Percentiles rank a stretch among this genome's conserved stretches.
phyloP scores from a whole-genome alignment of 495 filamentous ascomycete species.

The Neurospora intermedia region DNA sequence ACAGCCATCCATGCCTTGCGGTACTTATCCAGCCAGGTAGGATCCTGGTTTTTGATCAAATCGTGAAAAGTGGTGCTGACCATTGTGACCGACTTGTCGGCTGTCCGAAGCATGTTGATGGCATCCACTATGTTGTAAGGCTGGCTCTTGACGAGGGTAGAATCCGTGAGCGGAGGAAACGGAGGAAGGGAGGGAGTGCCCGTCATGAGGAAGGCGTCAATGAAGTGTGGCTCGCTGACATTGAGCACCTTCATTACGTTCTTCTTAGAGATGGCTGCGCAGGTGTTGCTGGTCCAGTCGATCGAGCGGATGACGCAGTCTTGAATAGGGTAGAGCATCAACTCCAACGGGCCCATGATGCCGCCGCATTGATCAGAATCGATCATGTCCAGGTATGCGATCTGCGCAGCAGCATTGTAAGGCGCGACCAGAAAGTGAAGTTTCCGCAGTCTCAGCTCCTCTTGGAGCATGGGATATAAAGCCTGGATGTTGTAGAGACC shows the following conservation, averaged over 20 bases:
- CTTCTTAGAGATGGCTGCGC: slow-evolving; percentile 62
- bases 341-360: slow-evolving; percentile 76
- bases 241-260: slow-evolving; percentile 59
- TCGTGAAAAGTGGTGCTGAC: slow-evolving; percentile 62
- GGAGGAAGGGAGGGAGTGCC: slow-evolving; percentile 69
- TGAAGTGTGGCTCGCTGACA: slow-evolving; percentile 60
- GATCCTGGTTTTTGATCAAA: slow-evolving; percentile 54
- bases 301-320: slow-evolving; percentile 66
- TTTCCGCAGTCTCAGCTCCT: slow-evolving; percentile 54
- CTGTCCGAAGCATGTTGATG: slow-evolving; percentile 57
- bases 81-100: slow-evolving; percentile 49
- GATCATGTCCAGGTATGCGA: slow-evolving; percentile 69
- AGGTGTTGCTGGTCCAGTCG: slow-evolving; percentile 54
- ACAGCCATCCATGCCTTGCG: slow-evolving; percentile 72
- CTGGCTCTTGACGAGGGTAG: slow-evolving; percentile 31
- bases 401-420: slow-evolving; percentile 83
- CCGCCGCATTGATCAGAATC: slow-evolving; percentile 60
- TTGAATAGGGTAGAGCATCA: slow-evolving; percentile 76
- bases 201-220: slow-evolving; percentile 73
- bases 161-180: slow-evolving; percentile 62
- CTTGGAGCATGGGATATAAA: slow-evolving; percentile 64
- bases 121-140: slow-evolving; percentile 56
- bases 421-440: slow-evolving; percentile 81
- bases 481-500: slow-evolving; percentile 47
- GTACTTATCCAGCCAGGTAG: slow-evolving; percentile 73